Evolutionary conservation across 129 eudicot genomes (phyloP).

Genomic region (Saussurea involucrata): DNA sequence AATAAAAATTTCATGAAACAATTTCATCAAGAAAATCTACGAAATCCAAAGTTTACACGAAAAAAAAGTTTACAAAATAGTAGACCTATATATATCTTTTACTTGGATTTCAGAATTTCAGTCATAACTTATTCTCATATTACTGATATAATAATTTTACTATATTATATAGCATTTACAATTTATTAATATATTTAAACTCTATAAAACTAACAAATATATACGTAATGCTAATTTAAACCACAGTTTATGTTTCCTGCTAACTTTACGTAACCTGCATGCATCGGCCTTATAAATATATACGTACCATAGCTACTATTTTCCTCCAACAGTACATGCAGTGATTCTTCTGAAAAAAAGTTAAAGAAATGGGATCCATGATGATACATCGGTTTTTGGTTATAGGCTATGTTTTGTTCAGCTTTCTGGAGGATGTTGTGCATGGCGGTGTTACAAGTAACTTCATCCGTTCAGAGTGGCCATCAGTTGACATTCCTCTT

Average conservation of each 20-base stretch:
- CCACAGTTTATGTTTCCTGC: constrained; percentile 2
- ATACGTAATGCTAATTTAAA: neutral
- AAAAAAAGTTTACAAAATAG: too few species aligned
- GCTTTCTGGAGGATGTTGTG: constrained; percentile 39
- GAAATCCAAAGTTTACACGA: too few species aligned
- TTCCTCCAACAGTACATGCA: neutral
- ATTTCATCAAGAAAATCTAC: too few species aligned
- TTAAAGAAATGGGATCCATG: constrained; percentile 28
- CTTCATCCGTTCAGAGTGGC: constrained; percentile 79
- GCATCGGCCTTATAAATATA: neutral
- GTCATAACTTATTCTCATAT: too few species aligned
- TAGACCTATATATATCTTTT: too few species aligned
- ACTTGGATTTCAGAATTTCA: too few species aligned
- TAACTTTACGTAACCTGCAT: constrained; percentile 7
- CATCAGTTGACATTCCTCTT: constrained; percentile 83
- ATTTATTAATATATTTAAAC: too few species aligned
- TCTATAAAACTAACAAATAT: neutral
- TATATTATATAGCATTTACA: too few species aligned
- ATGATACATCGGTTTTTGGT: constrained; percentile 37
- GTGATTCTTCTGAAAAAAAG: constrained; percentile 13
- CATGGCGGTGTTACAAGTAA: constrained; percentile 73
- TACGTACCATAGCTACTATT: neutral
- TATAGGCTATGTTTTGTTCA: constrained; percentile 30
- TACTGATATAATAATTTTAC: too few species aligned
- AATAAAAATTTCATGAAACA: too few species aligned